Evolutionary conservation across 2,329 filamentous ascomycete genomes (phyloP).

Genomic region (Sporothrix globosa): DNA sequence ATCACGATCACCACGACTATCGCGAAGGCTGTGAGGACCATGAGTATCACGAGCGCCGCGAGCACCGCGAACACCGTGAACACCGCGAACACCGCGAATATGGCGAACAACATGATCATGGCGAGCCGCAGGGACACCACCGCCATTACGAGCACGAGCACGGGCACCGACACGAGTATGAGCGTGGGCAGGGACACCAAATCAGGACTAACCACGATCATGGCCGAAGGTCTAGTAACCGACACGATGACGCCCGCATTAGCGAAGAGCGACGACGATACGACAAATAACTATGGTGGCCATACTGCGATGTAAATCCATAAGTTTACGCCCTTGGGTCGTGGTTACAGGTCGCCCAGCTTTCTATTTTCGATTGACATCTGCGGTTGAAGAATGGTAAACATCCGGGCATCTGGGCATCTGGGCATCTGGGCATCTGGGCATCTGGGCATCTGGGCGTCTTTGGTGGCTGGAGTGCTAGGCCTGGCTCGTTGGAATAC

Average conservation of each 20-base stretch:
- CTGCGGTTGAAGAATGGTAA: neutral
- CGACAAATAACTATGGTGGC: neutral
- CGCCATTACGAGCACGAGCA: slow-evolving; percentile 10
- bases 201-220: slow-evolving; percentile 8
- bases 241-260: neutral
- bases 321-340: no score
- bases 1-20: neutral
- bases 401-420: neutral
- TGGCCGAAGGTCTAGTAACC: neutral
- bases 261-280: neutral
- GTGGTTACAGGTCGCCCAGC: no score
- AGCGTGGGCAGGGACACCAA: neutral
- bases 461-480: neutral
- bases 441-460: neutral
- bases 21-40: neutral
- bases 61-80: neutral
- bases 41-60: neutral
- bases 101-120: neutral
- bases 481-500: neutral
- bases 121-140: neutral
- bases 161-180: neutral
- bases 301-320: neutral
- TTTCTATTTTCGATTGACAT: no score
- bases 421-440: slow-evolving; percentile 4
- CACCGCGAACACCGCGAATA: neutral